Evolutionary conservation across 164 flowering plant genomes (phyloP).

Genomic region (Akebia trifoliata): DNA sequence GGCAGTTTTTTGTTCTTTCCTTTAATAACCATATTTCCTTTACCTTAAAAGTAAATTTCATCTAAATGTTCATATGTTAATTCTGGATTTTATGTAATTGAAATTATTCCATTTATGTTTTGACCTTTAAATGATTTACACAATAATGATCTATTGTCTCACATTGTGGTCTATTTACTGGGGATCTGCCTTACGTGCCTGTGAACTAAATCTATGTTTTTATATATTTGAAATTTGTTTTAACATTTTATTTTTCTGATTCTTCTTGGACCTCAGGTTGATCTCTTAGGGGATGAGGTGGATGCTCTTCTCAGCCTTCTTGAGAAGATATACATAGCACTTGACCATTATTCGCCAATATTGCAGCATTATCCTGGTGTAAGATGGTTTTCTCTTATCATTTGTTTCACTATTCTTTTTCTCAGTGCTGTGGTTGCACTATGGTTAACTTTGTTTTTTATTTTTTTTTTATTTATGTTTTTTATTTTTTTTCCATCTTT

Average conservation of each 20-base stretch:
- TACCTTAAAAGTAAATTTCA: too few species aligned
- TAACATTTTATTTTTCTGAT: conserved; percentile 3
- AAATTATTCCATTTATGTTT: too few species aligned
- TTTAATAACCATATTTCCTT: too few species aligned
- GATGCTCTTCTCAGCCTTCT: conserved; percentile 68
- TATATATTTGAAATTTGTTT: not conserved
- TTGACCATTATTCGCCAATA: conserved; percentile 90
- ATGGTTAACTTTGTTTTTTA: not conserved
- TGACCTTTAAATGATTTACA: too few species aligned
- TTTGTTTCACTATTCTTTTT: not conserved
- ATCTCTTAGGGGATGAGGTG: conserved; percentile 86
- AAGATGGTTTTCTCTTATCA: conserved; percentile 26
- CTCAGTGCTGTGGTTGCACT: not conserved
- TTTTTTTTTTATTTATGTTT: not conserved
- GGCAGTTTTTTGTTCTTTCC: too few species aligned
- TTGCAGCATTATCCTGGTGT: conserved; percentile 93
- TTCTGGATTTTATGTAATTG: too few species aligned
- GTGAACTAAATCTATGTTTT: too few species aligned
- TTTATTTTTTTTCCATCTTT: not conserved
- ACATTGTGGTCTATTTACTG: too few species aligned
- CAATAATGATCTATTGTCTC: too few species aligned
- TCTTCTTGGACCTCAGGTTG: conserved; percentile 54
- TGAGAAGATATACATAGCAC: conserved; percentile 81
- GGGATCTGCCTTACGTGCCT: too few species aligned
- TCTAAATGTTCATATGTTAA: too few species aligned